These are phyloP conservation scores for Pholiota adiposa DNA, from an alignment of 1,284 basidiomycete genomes.

Conservation along the genomic window DNA sequence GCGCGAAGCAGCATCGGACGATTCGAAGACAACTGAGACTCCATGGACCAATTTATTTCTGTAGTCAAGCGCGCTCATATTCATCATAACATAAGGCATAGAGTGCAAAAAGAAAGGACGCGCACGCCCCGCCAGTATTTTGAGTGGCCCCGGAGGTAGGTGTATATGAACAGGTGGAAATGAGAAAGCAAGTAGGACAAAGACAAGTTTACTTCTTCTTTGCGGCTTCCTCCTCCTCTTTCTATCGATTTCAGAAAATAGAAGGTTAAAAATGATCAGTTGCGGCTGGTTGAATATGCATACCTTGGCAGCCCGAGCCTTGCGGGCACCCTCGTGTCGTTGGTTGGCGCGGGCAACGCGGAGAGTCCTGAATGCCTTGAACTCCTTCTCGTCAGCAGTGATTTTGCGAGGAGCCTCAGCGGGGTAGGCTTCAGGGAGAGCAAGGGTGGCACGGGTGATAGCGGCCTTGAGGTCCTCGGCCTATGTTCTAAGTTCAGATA, in stretches of 20 bases:
- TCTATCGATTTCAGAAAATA: constrained; percentile 48
- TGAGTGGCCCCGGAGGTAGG: constrained; percentile 31
- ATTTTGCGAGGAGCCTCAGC: constrained; percentile 94
- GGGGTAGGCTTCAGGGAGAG: constrained; percentile 71
- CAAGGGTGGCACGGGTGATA: constrained; percentile 74
- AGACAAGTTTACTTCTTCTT: constrained; percentile 83
- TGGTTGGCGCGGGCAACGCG: constrained; percentile 86
- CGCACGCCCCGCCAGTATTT: constrained; percentile 33
- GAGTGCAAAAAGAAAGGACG: constrained; percentile 27
- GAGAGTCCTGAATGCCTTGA: constrained; percentile 89
- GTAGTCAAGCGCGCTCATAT: constrained; percentile 28
- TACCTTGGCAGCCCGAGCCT: constrained; percentile 80
- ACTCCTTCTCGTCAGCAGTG: constrained; percentile 89
- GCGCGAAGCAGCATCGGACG: neutral
- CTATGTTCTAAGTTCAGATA: constrained; percentile 55
- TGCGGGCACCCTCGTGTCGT: constrained; percentile 88
- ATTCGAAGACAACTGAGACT: neutral
- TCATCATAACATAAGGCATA: constrained; percentile 38
- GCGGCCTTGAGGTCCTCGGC: constrained; percentile 84
- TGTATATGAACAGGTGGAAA: constrained; percentile 34
- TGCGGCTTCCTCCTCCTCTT: constrained; percentile 89
- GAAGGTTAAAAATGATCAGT: constrained; percentile 2
- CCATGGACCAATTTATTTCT: neutral
- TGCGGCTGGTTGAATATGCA: constrained; percentile 31
- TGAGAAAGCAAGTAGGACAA: constrained; percentile 35